These are phyloP conservation scores for Psidium friedrichsthalianum DNA, from an alignment of 345 rosid genomes.

Conservation along the genomic window DNA sequence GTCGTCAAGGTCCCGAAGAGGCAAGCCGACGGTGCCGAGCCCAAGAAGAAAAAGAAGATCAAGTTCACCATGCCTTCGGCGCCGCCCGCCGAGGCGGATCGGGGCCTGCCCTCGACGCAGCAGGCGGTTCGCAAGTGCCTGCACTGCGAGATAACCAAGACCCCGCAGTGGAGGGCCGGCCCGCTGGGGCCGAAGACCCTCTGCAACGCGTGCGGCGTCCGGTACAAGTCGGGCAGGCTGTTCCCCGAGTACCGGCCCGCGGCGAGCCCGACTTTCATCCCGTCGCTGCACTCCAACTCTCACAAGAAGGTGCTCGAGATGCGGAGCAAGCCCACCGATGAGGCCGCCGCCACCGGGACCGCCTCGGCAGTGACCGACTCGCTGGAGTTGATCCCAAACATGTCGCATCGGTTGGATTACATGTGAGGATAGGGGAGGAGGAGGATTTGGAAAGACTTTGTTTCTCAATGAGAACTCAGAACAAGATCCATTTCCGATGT, in stretches of 20 bases:
- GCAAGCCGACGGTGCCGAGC: constrained; percentile 30
- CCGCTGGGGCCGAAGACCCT: constrained; percentile 47
- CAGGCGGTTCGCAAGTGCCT: constrained; percentile 18
- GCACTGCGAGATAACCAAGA: constrained; percentile 42
- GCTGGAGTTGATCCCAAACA: constrained; percentile 5
- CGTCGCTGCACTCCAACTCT: constrained; percentile 34
- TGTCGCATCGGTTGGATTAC: neutral
- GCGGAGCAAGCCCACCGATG: neutral
- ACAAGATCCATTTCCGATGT: neutral
- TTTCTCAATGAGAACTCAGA: neutral
- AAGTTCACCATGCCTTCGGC: neutral
- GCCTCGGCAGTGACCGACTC: neutral
- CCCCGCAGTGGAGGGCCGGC: constrained; percentile 52
- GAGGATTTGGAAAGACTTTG: neutral
- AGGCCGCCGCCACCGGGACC: neutral
- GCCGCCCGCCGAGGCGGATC: neutral
- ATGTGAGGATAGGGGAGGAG: neutral
- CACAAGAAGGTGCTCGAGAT: constrained; percentile 41
- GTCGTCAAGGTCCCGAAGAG: constrained; percentile 46
- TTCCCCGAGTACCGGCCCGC: constrained; percentile 47
- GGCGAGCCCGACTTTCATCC: constrained; percentile 37
- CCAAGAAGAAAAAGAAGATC: constrained; percentile 40
- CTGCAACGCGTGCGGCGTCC: constrained; percentile 45
- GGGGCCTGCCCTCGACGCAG: neutral
- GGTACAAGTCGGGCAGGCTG: constrained; percentile 42